Evolutionary conservation across 768 basidiomycete species (phyloP).

Genomic region (Suillus subluteus): DNA sequence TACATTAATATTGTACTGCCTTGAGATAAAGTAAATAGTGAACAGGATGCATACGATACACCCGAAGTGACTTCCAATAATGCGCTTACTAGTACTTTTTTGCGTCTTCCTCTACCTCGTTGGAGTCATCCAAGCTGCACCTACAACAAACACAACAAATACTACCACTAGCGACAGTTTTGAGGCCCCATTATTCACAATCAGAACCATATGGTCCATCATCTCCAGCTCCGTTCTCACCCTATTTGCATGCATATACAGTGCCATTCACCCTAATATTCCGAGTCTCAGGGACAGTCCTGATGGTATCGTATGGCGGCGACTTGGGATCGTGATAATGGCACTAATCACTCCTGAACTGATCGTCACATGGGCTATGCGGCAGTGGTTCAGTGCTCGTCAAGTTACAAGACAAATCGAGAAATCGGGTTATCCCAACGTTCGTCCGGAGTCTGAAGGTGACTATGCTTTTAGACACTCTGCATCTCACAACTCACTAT

Average conservation of each 20-base stretch:
- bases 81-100: constrained; percentile 8
- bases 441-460: too few species aligned
- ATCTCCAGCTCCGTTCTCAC: constrained; percentile 25
- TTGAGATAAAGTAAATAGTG: not conserved
- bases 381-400: constrained; percentile 23
- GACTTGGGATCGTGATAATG: not conserved
- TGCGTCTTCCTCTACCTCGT: constrained; percentile 14
- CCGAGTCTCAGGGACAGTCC: constrained; percentile 5
- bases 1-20: too few species aligned
- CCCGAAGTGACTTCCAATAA: not conserved
- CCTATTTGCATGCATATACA: constrained; percentile 30
- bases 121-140: not conserved
- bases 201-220: constrained; percentile 23
- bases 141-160: not conserved
- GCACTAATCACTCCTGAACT: not conserved
- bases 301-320: not conserved
- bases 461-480: not conserved
- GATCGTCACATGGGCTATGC: constrained; percentile 15
- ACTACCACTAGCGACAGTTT: not conserved
- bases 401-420: not conserved
- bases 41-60: not conserved
- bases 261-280: constrained; percentile 31
- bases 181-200: not conserved
- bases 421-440: not conserved
- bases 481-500: not conserved